phyloP scores from a whole-genome alignment of 805 yeast genomes.

The Middelhovenomyces tepae region DNA sequence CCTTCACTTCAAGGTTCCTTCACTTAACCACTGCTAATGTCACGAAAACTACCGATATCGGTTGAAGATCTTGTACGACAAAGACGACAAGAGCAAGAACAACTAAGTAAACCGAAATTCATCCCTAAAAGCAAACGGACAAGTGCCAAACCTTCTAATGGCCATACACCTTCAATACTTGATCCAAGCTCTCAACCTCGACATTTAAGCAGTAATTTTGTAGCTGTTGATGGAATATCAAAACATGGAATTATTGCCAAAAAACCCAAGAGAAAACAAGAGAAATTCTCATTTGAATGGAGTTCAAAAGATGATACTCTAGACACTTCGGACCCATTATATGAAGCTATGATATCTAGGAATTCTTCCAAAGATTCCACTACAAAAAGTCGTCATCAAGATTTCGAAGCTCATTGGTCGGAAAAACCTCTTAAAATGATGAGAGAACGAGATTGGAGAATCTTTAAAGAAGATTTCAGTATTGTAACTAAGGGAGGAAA shows the following conservation, averaged over 20 bases:
- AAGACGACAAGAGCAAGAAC: conserved; percentile 16
- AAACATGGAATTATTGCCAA: no score
- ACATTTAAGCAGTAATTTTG: no score
- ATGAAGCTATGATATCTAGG: conserved; percentile 7
- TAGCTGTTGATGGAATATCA: conserved; percentile 8
- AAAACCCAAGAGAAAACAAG: conserved; percentile 13
- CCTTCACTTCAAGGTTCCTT: no score
- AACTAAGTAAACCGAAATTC: conserved; percentile 32
- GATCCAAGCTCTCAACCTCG: conserved; percentile 5
- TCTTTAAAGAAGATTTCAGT: conserved; percentile 67
- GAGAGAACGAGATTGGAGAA: conserved; percentile 85
- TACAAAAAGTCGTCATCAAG: conserved; percentile 15
- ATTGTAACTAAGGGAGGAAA: conserved; percentile 46
- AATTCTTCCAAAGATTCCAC: conserved; percentile 4
- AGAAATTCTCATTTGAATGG: conserved; percentile 62
- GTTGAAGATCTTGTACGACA: conserved; percentile 23
- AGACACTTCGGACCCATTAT: conserved; percentile 34
- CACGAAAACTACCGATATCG: conserved; percentile 25
- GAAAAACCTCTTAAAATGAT: conserved; percentile 54
- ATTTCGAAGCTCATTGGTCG: conserved; percentile 59
- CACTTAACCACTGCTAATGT: no score
- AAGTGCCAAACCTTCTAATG: conserved; percentile 24
- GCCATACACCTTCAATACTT: conserved; percentile 16
- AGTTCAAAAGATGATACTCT: conserved; percentile 58
- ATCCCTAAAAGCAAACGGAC: conserved; percentile 38